Base-by-base conservation (phyloP, 164 flowering plant species). In the Aristolochia contorta region DNA sequence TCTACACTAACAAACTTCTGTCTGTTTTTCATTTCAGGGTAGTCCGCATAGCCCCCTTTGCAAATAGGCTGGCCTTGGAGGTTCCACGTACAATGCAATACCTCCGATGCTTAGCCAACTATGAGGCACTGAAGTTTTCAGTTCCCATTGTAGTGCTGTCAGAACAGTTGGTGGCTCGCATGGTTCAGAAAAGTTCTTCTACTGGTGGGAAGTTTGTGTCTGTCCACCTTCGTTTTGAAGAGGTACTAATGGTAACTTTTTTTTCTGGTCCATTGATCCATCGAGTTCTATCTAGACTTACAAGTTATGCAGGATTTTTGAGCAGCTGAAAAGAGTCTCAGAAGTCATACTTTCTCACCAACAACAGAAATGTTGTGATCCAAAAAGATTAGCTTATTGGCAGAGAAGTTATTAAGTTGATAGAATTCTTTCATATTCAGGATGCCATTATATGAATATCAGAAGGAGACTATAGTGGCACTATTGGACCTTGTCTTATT, bases 171-270 rank as follows among this genome's bases (percentile, higher is more conserved):
- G 85, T 84, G 51, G 55, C 63, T 18, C 77, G 89, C 56, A 89
- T 92, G 95, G 71, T 62, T 45, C 71, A 75, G 62, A 76, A 77
- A 62, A 91, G 91, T 74, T 72, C 78, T 30, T 64, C 55, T 47
- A 72, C 77, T 57, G 78, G 74, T 58, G 96, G 98, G 54, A 89
- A 87, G 58, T 92, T 84, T 63, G 75, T 89, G 12, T 75, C 98
- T 0, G 69, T 89, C 61, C 98, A 92, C 71, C 96, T 92, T 20
- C 89, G 96, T 1, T 89, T 85, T 72, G 96, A 89, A 75, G 87
- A 85, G 98, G 98, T 92, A 64, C 51, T 45, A 37, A 23, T 16
- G 24, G 30, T 14, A 21, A 37, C 43, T 8, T 37, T 37, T 8
- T 32, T 37, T 37, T 37, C 43, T 37, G 9, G 43, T 37, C 43